Evolutionary conservation across 441 rosid genomes (phyloP).

Genomic region (Kokia cookei): DNA sequence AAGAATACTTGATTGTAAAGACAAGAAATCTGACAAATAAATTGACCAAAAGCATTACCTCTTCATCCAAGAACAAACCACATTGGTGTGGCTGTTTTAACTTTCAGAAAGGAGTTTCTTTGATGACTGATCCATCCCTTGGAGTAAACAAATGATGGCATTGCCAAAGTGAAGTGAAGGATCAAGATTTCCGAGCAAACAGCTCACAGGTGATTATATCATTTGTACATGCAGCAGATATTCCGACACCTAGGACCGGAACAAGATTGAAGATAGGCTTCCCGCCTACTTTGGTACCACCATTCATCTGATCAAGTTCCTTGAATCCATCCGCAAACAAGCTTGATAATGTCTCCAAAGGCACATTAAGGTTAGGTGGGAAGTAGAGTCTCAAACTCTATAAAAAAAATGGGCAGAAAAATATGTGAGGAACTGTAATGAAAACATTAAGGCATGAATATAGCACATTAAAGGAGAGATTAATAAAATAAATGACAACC

Average conservation of each 20-base stretch:
- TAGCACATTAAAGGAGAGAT: not conserved
- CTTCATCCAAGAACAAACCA: not conserved
- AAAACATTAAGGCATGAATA: not conserved
- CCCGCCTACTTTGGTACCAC: conserved; percentile 10
- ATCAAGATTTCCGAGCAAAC: conserved; percentile 46
- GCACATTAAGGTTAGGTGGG: conserved; percentile 38
- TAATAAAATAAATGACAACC: not conserved
- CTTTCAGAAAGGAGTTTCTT: not conserved
- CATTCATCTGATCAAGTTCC: conserved; percentile 40
- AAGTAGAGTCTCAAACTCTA: conserved; percentile 63
- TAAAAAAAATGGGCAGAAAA: not conserved
- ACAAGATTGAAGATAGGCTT: conserved; percentile 55
- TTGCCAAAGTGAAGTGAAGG: not conserved
- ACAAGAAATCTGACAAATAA: not conserved
- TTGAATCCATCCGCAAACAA: conserved; percentile 30
- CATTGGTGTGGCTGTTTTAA: not conserved
- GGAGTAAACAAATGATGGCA: not conserved
- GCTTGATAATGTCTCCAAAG: conserved; percentile 31
- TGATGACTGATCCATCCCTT: not conserved
- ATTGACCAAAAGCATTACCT: not conserved
- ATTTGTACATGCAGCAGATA: conserved; percentile 42
- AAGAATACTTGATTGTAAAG: not conserved
- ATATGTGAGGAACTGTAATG: not conserved
- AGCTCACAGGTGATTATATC: conserved; percentile 64
- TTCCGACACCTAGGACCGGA: conserved; percentile 64